Evolutionary conservation across 768 basidiomycete species (phyloP), one percentile per base, ranked within the genome.

Genomic region (Panaeolus papilionaceus): DNA sequence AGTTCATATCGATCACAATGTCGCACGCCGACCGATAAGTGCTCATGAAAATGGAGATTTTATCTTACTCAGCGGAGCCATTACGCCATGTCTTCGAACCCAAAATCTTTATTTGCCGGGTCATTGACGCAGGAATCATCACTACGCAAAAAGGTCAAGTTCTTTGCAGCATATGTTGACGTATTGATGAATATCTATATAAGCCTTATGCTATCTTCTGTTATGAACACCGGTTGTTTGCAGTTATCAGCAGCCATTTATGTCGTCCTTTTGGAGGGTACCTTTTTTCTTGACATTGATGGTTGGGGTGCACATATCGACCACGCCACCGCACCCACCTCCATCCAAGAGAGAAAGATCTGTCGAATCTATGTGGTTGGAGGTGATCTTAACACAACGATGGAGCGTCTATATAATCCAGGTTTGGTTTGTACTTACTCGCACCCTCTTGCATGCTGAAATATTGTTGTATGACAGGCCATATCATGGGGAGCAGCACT

Each of bases 321-420:
- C 80, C 39, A 86, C 86, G 1, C 83, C 86, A 45, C 87, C 82
- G 26, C 77, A 83, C 40, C 80, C 82, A 18, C 82, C 81, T 37
- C 79, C 80, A 28, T 61, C 70, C 4, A 58, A 33, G 11, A 68
- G 69, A 49, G 75, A 77, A 26, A 81, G 84, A 63, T 74, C 75
- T 23, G 76, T 73, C 6, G 73, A 74, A 9, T 79, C 79, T 7
- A 82, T 79, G 3, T 73, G 70, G 20, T 69, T 82, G 51, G 84
- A 85, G 71, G 66, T 69, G 3, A 26, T 84, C 10, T 39, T 86
- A 26, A 78, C 76, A 62, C 79, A 79, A 64, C 74, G 79, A 37
- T 71, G 75, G 26, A 78, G 76, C 12, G 78, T 77, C 16, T 49
- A 75, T 12, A 33, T 77, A 7, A 73, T 83, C 64, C 81, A 82